Evolutionary conservation across 176 grass and related monocot genomes (phyloP).

Genomic region (Zoysia pacifica): DNA sequence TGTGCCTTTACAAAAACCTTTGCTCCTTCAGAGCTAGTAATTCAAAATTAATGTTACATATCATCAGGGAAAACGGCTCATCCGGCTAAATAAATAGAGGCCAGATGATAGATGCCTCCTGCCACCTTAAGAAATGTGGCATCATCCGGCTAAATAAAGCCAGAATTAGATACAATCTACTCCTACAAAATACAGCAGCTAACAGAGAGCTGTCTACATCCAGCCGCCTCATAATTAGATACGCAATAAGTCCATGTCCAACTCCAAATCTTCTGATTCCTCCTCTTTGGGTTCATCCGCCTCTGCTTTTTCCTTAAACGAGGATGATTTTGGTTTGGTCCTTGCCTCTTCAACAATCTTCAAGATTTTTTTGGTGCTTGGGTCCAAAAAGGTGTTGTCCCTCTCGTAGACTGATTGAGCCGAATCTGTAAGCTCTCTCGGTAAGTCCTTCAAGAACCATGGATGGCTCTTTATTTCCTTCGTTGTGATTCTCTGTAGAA

Average conservation of each 20-base stretch:
- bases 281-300: slow-evolving; percentile 17
- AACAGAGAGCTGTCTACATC: slow-evolving; percentile 38
- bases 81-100: too few species aligned
- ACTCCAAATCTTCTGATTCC: slow-evolving; percentile 46
- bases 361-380: slow-evolving; percentile 53
- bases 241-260: slow-evolving; percentile 36
- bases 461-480: slow-evolving; percentile 65
- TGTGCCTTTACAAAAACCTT: slow-evolving; percentile 31
- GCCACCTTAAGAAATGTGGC: too few species aligned
- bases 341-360: slow-evolving; percentile 49
- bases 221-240: slow-evolving; percentile 34
- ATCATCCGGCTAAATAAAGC: neutral
- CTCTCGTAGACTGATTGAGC: slow-evolving; percentile 51
- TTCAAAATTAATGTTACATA: slow-evolving; percentile 32
- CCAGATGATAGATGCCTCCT: too few species aligned
- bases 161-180: slow-evolving; percentile 21
- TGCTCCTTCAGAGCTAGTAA: slow-evolving; percentile 24
- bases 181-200: slow-evolving; percentile 23
- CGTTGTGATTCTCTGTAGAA: slow-evolving; percentile 62
- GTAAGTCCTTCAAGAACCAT: slow-evolving; percentile 76
- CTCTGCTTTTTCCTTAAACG: slow-evolving; percentile 34
- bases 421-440: slow-evolving; percentile 54
- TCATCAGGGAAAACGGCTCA: neutral
- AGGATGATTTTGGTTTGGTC: slow-evolving; percentile 25
- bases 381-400: slow-evolving; percentile 44